Evolutionary conservation across 2,329 filamentous ascomycete species (phyloP).

Genomic region (Zalaria sp.): DNA sequence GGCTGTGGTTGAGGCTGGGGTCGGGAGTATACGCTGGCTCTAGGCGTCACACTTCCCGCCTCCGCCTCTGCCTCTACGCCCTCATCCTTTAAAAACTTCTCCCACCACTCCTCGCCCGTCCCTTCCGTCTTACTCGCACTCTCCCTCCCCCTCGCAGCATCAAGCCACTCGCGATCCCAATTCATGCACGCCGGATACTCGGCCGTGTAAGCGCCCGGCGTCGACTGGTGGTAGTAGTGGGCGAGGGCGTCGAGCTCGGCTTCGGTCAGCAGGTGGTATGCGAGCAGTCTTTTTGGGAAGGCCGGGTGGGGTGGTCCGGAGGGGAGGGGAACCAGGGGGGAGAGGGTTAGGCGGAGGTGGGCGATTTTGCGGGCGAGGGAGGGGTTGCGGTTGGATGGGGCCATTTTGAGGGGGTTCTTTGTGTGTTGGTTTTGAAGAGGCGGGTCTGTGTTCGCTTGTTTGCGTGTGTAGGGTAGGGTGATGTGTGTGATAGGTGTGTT

Average conservation of each 20-base stretch:
- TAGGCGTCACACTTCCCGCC: neutral
- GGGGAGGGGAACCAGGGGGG: constrained; percentile 44
- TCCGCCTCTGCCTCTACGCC: neutral
- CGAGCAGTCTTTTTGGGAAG: constrained; percentile 53
- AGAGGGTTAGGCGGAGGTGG: constrained; percentile 51
- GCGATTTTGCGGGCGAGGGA: constrained; percentile 46
- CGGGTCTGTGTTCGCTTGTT: no score
- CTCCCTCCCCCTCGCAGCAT: neutral
- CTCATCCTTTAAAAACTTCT: neutral
- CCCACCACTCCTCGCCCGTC: neutral
- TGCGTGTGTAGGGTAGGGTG: no score
- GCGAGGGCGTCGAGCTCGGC: constrained; percentile 55
- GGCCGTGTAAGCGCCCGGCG: constrained; percentile 37
- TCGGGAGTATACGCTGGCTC: no score
- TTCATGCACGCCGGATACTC: constrained; percentile 56
- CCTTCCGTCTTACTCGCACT: neutral
- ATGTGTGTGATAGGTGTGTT: no score
- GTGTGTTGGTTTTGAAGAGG: no score
- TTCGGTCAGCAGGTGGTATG: constrained; percentile 62
- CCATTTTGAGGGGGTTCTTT: neutral
- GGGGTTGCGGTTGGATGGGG: neutral
- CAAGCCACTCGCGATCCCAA: constrained; percentile 30
- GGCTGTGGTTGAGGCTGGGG: no score
- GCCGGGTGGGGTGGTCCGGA: constrained; percentile 48
- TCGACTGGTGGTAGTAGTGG: constrained; percentile 58